Evolutionary conservation across 2,329 filamentous ascomycete genomes (phyloP), one percentile per base, ranked within the genome.

Genomic region (Monosporascus sp.): DNA sequence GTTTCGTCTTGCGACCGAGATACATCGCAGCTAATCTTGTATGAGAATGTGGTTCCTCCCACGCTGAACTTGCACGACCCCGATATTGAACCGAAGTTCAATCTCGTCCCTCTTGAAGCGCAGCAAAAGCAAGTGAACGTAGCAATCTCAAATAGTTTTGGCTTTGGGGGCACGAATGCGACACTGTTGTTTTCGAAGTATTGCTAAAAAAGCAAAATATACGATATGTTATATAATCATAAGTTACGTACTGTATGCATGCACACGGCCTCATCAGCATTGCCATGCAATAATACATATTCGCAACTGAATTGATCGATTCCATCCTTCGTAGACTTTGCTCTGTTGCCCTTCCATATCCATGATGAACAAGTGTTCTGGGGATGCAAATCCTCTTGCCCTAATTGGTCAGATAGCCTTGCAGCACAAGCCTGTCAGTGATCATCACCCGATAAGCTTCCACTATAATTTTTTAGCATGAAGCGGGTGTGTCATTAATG

Each of bases 81-180:
- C 6, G 82, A 86, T 44, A 77, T 83, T 2, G 79, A 84, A 4
- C 87, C 89, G 51, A 74, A 84, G 57, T 96, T 93, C 74, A 97
- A 97, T 66, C 93, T 97, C 68, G 85, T 96, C 3, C 83, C 91
- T 0, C 76, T 84, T 4, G 66, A 75, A 46, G 79, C 90, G 1
- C 92, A 97, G 69, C 70, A 87, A 50, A 85, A 83, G 59, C 67
- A 76, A 2, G 82, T 97, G 11, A 74, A 83, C 53, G 86, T 93
- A 22, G 89, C 89, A 5, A 63, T 99, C 53, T 94, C 90, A 3
- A 99, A 99, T 65, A 97, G 93, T 68, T 99, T 99, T 72, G 94
- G 94, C 0, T 99, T 99, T 73, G 94, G 94, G 11, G 94, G 94
- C 17, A 97, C 93, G 1, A 99, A 99, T 73, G 92, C 93, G 42